Conservation (phyloP, 257 asterid genomes). For the Agastache rugosa region DNA sequence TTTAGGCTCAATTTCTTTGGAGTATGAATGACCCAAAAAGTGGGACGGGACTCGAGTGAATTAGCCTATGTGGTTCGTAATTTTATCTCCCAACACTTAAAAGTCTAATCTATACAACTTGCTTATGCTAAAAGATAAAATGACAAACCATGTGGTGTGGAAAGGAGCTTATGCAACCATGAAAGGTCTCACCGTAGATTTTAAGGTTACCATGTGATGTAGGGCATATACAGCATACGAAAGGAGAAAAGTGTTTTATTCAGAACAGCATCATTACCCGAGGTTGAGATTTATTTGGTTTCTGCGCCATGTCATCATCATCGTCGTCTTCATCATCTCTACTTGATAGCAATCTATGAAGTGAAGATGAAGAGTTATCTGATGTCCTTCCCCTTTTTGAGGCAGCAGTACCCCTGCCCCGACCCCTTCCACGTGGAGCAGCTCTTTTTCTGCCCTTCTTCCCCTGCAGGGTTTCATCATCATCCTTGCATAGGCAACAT, state of each 20-base stretch:
- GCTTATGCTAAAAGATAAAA: slow-evolving; percentile 4
- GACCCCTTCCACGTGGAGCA: slow-evolving; percentile 87
- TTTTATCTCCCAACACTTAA: background rate
- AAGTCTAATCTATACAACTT: background rate
- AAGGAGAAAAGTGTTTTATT: slow-evolving; percentile 8
- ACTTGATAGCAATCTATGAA: slow-evolving; percentile 67
- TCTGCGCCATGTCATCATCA: slow-evolving; percentile 59
- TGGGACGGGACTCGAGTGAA: background rate
- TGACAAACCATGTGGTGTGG: slow-evolving; percentile 3
- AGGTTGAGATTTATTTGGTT: slow-evolving; percentile 63
- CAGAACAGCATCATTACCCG: slow-evolving; percentile 60
- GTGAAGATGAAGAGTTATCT: slow-evolving; percentile 76
- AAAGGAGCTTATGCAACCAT: background rate
- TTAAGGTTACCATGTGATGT: background rate
- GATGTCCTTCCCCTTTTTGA: slow-evolving; percentile 86
- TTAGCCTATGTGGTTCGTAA: background rate
- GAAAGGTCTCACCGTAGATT: background rate
- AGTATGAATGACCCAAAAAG: background rate
- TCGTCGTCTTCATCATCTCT: slow-evolving; percentile 73
- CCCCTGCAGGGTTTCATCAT: slow-evolving; percentile 51
- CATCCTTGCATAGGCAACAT: slow-evolving; percentile 58
- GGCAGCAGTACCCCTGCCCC: slow-evolving; percentile 73
- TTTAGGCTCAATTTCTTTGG: background rate
- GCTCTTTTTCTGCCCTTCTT: slow-evolving; percentile 89
- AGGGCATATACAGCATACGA: background rate